Base-by-base conservation (phyloP, 768 basidiomycete species). In the Tremella fuciformis region DNA sequence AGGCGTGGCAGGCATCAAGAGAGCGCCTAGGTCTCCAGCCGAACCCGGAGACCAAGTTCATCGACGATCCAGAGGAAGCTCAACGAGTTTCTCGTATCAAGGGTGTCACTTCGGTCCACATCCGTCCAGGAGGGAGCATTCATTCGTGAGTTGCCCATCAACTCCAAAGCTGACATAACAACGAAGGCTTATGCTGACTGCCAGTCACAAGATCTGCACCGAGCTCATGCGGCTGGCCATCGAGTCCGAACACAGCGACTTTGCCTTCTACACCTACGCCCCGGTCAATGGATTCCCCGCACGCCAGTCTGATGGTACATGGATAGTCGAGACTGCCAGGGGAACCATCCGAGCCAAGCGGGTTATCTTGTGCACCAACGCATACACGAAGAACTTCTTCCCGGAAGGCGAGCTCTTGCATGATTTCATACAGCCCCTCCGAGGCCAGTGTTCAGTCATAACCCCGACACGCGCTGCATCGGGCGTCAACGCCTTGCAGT, bases 401-500 rank as follows among this genome's bases (percentile, higher is more conserved):
- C 22, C 24, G 4, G 34, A 52, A 34, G 26, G 19, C 34, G 51
- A 52, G 16, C 51, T 13, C 13, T 29, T 49, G 24, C 37, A 21
- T 37, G 34, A 52, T 8, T 52, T 34, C 19, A 37, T 52, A 9
- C 22, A 18, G 18, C 68, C 68, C 8, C 48, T 55, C 22, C 64
- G 60, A 19, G 65, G 54, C 4, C 68, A 70, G 38, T 66, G 65
- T 54, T 37, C 68, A 3, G 39, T 65, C 34, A 63, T 67, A 63
- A 70, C 68, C 26, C 68, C 68, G 7, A 57, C 68, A 0, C 44
- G 50, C 15, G 38, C 63, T 2, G 61, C 46, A 40, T 55, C 60
- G 18, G 67, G 65, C n/a, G n/a, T 47, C 8, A 21, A 56, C 22
- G 42, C 62, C 13, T 42, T 70, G 6, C n/a, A 47, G 40, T 41